Evolutionary conservation across 1,284 basidiomycete species (phyloP).

Genomic region (Trametes sp.): DNA sequence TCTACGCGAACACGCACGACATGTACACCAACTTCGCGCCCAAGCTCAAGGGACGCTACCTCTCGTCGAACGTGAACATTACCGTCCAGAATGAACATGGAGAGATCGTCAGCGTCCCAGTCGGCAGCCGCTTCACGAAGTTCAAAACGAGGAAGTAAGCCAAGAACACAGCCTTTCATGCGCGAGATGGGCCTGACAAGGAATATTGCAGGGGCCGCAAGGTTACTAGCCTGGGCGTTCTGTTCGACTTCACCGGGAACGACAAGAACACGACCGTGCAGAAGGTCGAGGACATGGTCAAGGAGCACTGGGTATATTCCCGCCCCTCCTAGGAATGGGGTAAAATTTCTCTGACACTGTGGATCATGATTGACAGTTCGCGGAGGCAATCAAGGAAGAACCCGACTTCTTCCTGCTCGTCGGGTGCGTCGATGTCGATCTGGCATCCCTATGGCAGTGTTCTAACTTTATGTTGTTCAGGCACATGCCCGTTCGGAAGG

Average conservation of each 20-base stretch:
- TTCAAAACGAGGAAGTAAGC: conserved; percentile 78
- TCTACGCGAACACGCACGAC: conserved; percentile 78
- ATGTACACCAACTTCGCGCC: conserved; percentile 85
- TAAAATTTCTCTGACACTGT: neutral
- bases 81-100: conserved; percentile 65
- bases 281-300: conserved; percentile 74
- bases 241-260: conserved; percentile 77
- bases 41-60: conserved; percentile 74
- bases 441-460: neutral
- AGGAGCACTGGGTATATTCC: conserved; percentile 69
- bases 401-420: conserved; percentile 84
- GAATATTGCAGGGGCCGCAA: conserved; percentile 59
- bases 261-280: conserved; percentile 78
- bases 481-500: conserved; percentile 73
- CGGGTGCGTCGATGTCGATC: conserved; percentile 52
- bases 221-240: conserved; percentile 84
- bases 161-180: neutral
- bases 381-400: conserved; percentile 78
- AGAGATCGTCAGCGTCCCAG: conserved; percentile 60
- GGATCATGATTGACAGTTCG: conserved; percentile 56
- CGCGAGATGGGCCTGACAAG: conserved; percentile 3
- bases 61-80: conserved; percentile 88
- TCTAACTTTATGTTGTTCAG: conserved; percentile 40
- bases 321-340: neutral
- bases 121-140: conserved; percentile 76